phyloP scores from a whole-genome alignment of 495 filamentous ascomycete genomes.

The Aspergillus coremiiformis region DNA sequence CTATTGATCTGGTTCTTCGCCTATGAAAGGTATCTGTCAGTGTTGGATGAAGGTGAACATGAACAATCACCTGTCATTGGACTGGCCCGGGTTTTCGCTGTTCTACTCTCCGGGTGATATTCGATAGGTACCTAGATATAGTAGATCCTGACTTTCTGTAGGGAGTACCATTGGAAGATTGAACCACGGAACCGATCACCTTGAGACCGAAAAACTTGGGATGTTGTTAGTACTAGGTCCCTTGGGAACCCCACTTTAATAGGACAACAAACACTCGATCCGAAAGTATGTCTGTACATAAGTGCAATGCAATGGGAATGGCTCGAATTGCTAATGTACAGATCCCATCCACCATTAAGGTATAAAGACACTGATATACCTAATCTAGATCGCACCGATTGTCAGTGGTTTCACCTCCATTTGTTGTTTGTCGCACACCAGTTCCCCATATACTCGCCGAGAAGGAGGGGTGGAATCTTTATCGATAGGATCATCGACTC shows the following conservation, averaged over 20 bases:
- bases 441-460: background rate
- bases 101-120: no score
- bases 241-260: conserved; percentile 13
- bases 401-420: background rate
- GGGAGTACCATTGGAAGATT: no score
- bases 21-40: no score
- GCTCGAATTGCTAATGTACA: background rate
- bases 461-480: conserved; percentile 21
- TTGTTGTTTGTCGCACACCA: background rate
- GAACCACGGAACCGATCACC: conserved; percentile 14
- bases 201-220: background rate
- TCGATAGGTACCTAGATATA: no score
- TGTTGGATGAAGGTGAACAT: background rate
- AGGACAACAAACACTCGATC: conserved; percentile 12
- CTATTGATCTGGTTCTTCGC: no score
- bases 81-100: no score
- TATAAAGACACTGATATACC: background rate
- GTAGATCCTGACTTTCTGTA: no score
- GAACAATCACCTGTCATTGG: background rate
- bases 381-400: conserved; percentile 2
- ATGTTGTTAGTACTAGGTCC: conserved; percentile 1
- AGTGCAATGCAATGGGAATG: background rate
- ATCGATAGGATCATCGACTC: conserved; percentile 22
- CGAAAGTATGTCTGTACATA: background rate
- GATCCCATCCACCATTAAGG: background rate